These are phyloP conservation scores for Lenzites betulinus DNA, from an alignment of 768 basidiomycete species.

Conservation along the genomic window DNA sequence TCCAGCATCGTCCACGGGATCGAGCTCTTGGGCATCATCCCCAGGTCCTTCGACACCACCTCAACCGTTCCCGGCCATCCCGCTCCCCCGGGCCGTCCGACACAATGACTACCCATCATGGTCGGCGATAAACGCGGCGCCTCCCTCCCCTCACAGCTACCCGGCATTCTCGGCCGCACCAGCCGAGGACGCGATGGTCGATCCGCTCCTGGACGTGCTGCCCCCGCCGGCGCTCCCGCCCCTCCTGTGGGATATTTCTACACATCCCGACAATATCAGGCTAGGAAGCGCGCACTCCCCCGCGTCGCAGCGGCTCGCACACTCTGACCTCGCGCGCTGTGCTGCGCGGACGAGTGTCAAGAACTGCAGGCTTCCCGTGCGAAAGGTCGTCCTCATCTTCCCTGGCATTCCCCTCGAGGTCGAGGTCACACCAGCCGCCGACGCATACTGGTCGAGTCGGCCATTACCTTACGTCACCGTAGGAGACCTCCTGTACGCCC, in stretches of 20 bases:
- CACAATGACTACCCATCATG: constrained; percentile 1
- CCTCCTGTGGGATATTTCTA: constrained; percentile 13
- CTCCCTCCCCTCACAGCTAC: neutral
- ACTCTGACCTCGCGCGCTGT: constrained; percentile 6
- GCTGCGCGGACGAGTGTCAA: constrained; percentile 1
- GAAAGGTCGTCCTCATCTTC: constrained; percentile 6
- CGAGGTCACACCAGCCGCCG: constrained; percentile 28
- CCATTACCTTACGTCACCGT: constrained; percentile 39
- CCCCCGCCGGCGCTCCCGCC: constrained; percentile 3
- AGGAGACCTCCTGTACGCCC: constrained; percentile 48
- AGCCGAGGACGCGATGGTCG: neutral
- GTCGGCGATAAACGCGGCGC: neutral
- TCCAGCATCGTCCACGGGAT: constrained; percentile 14
- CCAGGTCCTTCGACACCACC: constrained; percentile 14
- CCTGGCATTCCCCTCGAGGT: constrained; percentile 10
- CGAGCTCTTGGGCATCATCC: constrained; percentile 5
- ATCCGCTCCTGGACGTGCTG: constrained; percentile 12
- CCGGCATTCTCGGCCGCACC: neutral
- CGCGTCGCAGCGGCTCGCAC: neutral
- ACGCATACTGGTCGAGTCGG: constrained; percentile 16
- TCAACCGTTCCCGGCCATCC: neutral
- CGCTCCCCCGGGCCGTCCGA: neutral
- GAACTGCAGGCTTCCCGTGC: constrained; percentile 2
- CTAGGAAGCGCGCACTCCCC: constrained; percentile 10
- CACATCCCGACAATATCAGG: constrained; percentile 5